Conservation (phyloP, 805 yeast species). For the Wickerhamiella siamensis region DNA sequence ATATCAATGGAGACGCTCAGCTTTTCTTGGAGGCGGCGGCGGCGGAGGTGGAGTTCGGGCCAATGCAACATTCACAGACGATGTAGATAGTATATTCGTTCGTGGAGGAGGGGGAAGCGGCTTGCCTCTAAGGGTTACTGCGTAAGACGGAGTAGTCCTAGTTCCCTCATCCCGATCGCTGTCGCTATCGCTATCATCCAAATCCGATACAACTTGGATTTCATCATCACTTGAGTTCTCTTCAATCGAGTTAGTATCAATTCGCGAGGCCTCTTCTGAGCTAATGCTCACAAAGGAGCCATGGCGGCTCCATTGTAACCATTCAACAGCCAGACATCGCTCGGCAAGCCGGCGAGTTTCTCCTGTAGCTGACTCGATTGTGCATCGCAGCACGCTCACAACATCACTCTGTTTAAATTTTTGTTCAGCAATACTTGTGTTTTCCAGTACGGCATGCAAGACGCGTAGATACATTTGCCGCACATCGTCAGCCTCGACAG, state of each 20-base stretch:
- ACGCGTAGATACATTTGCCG: slow-evolving; percentile 65
- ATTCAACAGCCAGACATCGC: slow-evolving; percentile 12
- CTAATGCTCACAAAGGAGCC: not conserved
- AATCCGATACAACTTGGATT: too few relatives aligned
- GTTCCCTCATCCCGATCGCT: too few relatives aligned
- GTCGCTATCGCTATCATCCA: too few relatives aligned
- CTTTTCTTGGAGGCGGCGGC: not conserved
- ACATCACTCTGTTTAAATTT: slow-evolving; percentile 45
- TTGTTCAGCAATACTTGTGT: slow-evolving; percentile 40
- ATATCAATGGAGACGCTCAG: not conserved
- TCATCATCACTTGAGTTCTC: too few relatives aligned
- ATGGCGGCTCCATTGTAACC: slow-evolving; percentile 9
- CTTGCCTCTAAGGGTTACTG: not conserved
- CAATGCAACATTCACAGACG: not conserved
- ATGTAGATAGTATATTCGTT: not conserved
- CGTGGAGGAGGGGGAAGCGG: not conserved
- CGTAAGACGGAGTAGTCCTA: not conserved
- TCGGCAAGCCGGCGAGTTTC: slow-evolving; percentile 12
- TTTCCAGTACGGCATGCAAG: slow-evolving; percentile 51
- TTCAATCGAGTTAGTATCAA: not conserved
- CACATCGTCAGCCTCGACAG: slow-evolving; percentile 34
- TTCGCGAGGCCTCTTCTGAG: not conserved
- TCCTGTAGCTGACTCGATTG: slow-evolving; percentile 5
- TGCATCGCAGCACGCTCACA: slow-evolving; percentile 29
- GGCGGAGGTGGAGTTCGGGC: not conserved